Base-by-base conservation (phyloP, 192 early-diverging fungal genomes). In the Ramicandelaber brevisporus region DNA sequence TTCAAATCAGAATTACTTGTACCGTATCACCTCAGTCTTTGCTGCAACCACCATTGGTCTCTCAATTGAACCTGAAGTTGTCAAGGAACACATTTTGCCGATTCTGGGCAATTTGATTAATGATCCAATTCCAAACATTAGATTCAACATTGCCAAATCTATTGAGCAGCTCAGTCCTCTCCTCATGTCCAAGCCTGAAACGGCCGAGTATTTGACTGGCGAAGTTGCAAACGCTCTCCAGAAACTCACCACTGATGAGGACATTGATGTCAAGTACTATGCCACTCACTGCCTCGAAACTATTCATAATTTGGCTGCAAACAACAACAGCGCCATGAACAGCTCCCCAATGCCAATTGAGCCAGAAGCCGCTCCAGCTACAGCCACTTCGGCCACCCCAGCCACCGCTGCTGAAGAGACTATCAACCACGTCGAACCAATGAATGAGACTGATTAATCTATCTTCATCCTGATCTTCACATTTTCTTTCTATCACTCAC, bases 91-190 rank as follows among this genome's bases (percentile, higher is more conserved):
- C 37, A 77, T 96, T 30, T 40, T 99, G 31, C 93, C 93, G 7
- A 73, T 81, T 5, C 64, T 92, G 25, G 68, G 65, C 33, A 64
- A 49, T 26, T 67, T 96, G 28, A 70, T 77, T 18, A 61, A 64
- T 8, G 93, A 99, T 44, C 81, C 84, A 6, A 96, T 99, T 34
- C 93, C 93, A 34, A 99, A 99, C 49, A 99, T 99, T 43, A 76
- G 93, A 20, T 99, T 99, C 68, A 99, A 95, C 34, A 89, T 96
- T 7, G 87, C 87, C 23, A 99, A 99, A 47, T 73, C 78, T 28
- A 59, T 89, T 38, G 81, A 85, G 48, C 58, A 68, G 1, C 51
- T 99, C 47, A 66, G 77, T 21, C 78, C 70, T 7, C 53, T 82
- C 4, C 59, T 90, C 30, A 69, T 70, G 40, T 56, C 56, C 25